Base-by-base conservation (phyloP, 768 basidiomycete species). In the Naganishia randhawae region DNA sequence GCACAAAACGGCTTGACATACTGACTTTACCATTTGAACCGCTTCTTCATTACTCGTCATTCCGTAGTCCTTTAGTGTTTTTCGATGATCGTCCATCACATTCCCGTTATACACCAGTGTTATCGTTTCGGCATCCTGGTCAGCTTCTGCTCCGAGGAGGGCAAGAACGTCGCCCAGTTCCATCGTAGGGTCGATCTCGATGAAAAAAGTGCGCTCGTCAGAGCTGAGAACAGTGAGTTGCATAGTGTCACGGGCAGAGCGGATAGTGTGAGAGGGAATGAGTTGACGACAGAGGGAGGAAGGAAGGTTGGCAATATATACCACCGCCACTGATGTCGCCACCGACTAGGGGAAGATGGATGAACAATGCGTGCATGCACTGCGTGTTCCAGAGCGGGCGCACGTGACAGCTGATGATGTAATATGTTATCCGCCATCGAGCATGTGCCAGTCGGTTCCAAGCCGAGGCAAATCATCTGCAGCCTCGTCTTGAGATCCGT, bases 141-240 rank as follows among this genome's bases (percentile, higher is more conserved):
- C 63, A 1, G 70, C 95, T 86, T 97, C 94, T 0, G 89, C 94
- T 80, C 96, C 92, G n/a, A 96, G 84, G 64, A 97, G 83, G 14
- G 91, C 95, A 85, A 89, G 89, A 41, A 97, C 87, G 78, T 94
- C 89, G 82, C 91, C 90, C 32, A 98, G 85, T 78, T 91, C 87
- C 90, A 97, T 93, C 63, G 84, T 85, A 1, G 90, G 85, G 81
- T 93, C 91, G 72, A 96, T 91, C 76, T 97, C 94, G 61, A 95
- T 74, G 64, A 74, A 73, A 66, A 77, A 81, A 5, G 79, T 68
- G 51, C 76, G 69, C 25, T 79, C 81, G 51, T 83, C 82, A 11
- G 80, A 79, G 11, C 77, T 78, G 57, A 83, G 79, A 11, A 79
- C 71, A 10, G 81, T 81, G 55, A 82, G 73, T 17, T 76, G 74